These are phyloP conservation scores for Phoenix dactylifera DNA, from an alignment of 176 grass and related monocot species.

Conservation along the genomic window DNA sequence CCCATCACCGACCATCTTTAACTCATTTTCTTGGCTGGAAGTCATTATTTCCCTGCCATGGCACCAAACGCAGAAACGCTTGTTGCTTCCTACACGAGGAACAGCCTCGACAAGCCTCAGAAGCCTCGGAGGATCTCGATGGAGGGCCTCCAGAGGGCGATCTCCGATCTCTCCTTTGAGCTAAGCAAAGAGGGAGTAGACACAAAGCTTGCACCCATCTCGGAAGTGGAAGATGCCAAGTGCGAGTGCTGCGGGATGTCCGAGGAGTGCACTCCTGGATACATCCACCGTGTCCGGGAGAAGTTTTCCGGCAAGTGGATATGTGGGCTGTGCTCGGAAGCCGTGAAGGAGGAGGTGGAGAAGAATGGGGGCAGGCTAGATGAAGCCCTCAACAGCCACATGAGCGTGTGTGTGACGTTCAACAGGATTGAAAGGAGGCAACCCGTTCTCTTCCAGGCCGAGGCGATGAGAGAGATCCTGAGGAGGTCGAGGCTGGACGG, in stretches of 20 bases:
- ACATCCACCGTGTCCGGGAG: conserved; percentile 63
- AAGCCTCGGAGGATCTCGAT: conserved; percentile 63
- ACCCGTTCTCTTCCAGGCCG: conserved; percentile 79
- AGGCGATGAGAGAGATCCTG: conserved; percentile 83
- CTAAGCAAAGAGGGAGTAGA: conserved; percentile 36
- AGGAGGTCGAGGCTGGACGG: conserved; percentile 25
- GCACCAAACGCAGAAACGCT: conserved; percentile 51
- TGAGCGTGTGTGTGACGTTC: conserved; percentile 59
- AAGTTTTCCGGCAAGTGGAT: conserved; percentile 65
- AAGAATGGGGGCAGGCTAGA: conserved; percentile 27
- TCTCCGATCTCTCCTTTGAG: conserved; percentile 70
- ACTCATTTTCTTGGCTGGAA: too few species aligned
- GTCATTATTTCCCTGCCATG: conserved; percentile 23
- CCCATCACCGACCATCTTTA: too few species aligned
- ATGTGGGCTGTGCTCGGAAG: conserved; percentile 69
- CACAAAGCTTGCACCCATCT: conserved; percentile 32
- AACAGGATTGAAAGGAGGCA: conserved; percentile 54
- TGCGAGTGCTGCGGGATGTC: conserved; percentile 88
- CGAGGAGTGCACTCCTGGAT: conserved; percentile 74
- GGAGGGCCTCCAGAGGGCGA: conserved; percentile 71
- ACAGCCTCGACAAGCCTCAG: conserved; percentile 4
- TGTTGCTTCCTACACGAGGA: conserved; percentile 8
- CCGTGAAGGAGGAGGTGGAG: conserved; percentile 56
- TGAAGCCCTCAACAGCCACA: conserved; percentile 56
- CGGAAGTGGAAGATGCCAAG: conserved; percentile 55